Percentiles rank a stretch among this genome's conserved stretches.
Evolutionary conservation across 768 basidiomycete genomes (phyloP).

Genomic region (Strobilomyces confusus): DNA sequence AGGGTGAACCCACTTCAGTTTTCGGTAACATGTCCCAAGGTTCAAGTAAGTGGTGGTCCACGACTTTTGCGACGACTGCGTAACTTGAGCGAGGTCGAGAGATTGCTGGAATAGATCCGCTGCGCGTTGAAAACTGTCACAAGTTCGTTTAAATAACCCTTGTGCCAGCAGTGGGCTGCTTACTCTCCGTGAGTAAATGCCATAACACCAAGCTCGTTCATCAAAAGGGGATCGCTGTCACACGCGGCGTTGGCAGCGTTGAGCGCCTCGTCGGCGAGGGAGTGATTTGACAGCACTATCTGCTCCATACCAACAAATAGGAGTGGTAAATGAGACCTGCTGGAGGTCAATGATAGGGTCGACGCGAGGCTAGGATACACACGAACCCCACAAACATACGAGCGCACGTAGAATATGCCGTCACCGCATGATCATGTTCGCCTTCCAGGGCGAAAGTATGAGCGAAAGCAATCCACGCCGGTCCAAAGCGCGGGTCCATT

Average conservation of each 20-base stretch:
- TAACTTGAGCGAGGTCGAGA: conserved; percentile 76
- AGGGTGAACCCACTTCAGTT: conserved; percentile 57
- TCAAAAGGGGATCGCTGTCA: conserved; percentile 80
- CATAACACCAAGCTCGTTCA: conserved; percentile 93
- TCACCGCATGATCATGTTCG: conserved; percentile 98
- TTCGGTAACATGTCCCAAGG: conserved; percentile 84
- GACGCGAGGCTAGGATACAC: neutral
- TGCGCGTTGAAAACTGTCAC: conserved; percentile 65
- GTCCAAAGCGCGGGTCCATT: conserved; percentile 94
- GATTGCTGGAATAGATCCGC: conserved; percentile 68
- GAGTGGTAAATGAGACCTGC: conserved; percentile 90
- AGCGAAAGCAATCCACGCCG: conserved; percentile 97
- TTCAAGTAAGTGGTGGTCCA: conserved; percentile 93
- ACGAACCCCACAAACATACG: conserved; percentile 89
- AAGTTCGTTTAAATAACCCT: conserved; percentile 25
- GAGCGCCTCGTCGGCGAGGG: conserved; percentile 84
- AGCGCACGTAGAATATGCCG: conserved; percentile 95
- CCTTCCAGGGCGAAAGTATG: conserved; percentile 97
- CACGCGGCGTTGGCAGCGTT: conserved; percentile 79
- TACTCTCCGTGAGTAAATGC: conserved; percentile 84
- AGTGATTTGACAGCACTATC: conserved; percentile 79
- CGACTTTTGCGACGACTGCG: conserved; percentile 77
- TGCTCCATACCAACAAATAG: conserved; percentile 99
- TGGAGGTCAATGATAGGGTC: conserved; percentile 6
- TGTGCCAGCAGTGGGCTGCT: conserved; percentile 24